Base-by-base conservation (phyloP, 192 early-diverging fungal species). In the Martensiomyces pterosporus region DNA sequence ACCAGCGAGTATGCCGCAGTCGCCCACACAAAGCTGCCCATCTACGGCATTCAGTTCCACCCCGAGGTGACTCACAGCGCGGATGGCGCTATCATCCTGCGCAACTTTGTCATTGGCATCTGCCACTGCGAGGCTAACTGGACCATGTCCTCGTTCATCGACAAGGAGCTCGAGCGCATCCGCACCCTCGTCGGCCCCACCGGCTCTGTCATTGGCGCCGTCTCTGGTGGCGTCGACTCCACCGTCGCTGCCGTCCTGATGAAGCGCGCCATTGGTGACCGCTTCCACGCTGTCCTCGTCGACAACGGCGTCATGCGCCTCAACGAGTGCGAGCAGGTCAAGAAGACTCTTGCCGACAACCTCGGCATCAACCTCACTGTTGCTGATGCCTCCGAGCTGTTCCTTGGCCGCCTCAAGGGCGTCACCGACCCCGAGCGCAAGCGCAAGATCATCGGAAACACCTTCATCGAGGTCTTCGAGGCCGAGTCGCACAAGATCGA, bases 231-330 rank as follows among this genome's bases (percentile, higher is more conserved):
- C 57, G 96, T 98, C 6, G 96, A 98, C 61, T 88, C 85, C 23
- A 95, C 93, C 24, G 92, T 98, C 27, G 96, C 96, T 24, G 93
- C 96, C 27, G 88, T 86, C 61, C 78, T 98, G 55, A 95, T 98
- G 92, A 89, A 87, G 70, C 81, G 88, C 60, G 96, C 96, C 39
- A 98, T 98, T 60, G 96, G 96, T 34, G 90, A 95, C 52, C 88
- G 96, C 21, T 98, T 98, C 87, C 96, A 98, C 56, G 96, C 93
- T 18, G 85, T 98, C 22, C 75, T 98, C 49, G 96, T 98, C 14
- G 93, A 98, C 57, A 98, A 98, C 64, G 96, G 96, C 42, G 92
- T 98, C 8, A 98, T 98, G 96, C 92, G 96, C 60, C 76, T 93
- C 38, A 91, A 94, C 69, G 96, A 98, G 76, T 96, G 93, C 61